Conservation (phyloP, 2,329 filamentous ascomycete genomes). For the Elsinoe fawcettii region DNA sequence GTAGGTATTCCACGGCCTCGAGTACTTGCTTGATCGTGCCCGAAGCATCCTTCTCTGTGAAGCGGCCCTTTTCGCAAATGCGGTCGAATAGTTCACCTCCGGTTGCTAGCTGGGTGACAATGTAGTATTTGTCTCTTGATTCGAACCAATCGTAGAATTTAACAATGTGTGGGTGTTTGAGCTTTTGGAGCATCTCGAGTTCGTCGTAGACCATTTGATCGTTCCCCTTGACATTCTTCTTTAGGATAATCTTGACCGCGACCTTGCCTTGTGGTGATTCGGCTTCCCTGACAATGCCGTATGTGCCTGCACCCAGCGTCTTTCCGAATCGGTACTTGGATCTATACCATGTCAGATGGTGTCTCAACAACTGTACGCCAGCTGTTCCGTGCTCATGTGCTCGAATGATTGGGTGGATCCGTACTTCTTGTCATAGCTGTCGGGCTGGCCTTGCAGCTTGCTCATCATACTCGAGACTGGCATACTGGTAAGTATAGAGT, state of each 20-base stretch:
- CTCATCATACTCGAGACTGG: conserved; percentile 84
- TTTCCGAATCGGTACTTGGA: conserved; percentile 85
- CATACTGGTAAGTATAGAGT: conserved; percentile 3
- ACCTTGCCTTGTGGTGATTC: conserved; percentile 79
- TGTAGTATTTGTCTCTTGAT: conserved; percentile 99
- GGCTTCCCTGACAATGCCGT: conserved; percentile 95
- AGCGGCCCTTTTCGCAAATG: conserved; percentile 95
- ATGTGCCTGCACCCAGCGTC: conserved; percentile 92
- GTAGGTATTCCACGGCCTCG: conserved; percentile 86
- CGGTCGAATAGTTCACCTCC: conserved; percentile 96
- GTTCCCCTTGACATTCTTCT: conserved; percentile 98
- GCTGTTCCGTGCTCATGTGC: conserved; percentile 25
- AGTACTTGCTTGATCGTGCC: conserved; percentile 93
- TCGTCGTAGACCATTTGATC: conserved; percentile 99
- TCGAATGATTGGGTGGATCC: conserved; percentile 20
- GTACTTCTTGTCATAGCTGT: conserved; percentile 98
- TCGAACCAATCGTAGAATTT: conserved; percentile 99
- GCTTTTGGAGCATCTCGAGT: conserved; percentile 80
- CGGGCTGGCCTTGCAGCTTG: conserved; percentile 91
- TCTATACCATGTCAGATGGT: conserved; percentile 40
- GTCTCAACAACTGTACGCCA: not conserved
- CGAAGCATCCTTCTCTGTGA: conserved; percentile 96
- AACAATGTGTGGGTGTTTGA: conserved; percentile 93
- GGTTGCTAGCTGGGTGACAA: conserved; percentile 91
- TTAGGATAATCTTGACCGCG: conserved; percentile 96